These are phyloP conservation scores for Malassezia slooffiae DNA, from an alignment of 1,284 basidiomycete species.

Conservation along the genomic window DNA sequence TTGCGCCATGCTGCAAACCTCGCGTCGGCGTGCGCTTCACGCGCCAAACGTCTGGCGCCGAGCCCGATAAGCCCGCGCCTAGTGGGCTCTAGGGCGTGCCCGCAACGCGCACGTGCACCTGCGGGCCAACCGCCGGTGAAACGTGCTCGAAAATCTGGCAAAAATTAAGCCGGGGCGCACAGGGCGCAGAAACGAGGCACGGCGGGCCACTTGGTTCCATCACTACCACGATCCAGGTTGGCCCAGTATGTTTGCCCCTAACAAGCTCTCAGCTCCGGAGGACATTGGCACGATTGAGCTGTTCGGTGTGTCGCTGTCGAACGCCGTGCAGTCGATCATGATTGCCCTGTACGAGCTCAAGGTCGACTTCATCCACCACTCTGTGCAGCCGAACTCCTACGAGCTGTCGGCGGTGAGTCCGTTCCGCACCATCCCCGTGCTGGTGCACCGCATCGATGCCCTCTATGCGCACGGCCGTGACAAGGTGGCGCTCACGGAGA, in stretches of 20 bases:
- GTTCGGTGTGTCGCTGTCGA: slow-evolving; percentile 12
- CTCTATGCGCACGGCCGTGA: slow-evolving; percentile 10
- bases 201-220: no score
- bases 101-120: neutral
- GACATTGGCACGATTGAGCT: slow-evolving; percentile 12
- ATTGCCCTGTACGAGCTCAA: slow-evolving; percentile 12
- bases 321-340: slow-evolving; percentile 6
- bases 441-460: slow-evolving; percentile 12
- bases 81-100: no score
- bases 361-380: slow-evolving; percentile 8
- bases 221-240: no score
- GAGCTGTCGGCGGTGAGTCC: slow-evolving; percentile 6
- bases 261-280: slow-evolving; percentile 4
- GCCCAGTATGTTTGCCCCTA: neutral
- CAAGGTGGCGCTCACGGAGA: slow-evolving; percentile 6
- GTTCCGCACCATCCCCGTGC: slow-evolving; percentile 11
- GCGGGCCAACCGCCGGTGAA: neutral
- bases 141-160: no score
- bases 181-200: no score
- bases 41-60: neutral
- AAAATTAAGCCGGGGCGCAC: no score
- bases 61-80: no score
- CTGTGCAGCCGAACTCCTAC: slow-evolving; percentile 4
- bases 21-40: neutral
- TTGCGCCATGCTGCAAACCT: slow-evolving; percentile 24